Percentiles rank a stretch among this genome's conserved stretches.
These are phyloP conservation scores for Kodamaea suecica DNA, from an alignment of 1,139 yeast genomes.

Conservation along the genomic window DNA sequence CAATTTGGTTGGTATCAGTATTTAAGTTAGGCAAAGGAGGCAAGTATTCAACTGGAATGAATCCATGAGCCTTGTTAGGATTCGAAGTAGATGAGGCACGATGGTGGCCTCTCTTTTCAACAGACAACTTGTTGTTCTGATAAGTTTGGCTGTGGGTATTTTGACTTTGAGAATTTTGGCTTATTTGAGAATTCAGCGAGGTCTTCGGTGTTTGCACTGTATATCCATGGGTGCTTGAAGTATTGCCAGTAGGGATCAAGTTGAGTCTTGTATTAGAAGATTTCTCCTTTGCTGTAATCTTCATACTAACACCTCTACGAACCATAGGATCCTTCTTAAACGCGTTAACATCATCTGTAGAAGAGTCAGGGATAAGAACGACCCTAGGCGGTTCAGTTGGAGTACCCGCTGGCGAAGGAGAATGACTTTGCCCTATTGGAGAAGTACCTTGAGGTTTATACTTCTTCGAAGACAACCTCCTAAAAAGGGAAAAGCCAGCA, in stretches of 20 bases:
- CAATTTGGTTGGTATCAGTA: conserved; percentile 25
- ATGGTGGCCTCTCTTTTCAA: conserved; percentile 19
- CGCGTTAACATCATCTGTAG: conserved; percentile 16
- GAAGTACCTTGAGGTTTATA: conserved; percentile 17
- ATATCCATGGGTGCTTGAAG: conserved; percentile 11
- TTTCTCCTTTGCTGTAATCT: conserved; percentile 57
- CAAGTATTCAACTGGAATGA: conserved; percentile 45
- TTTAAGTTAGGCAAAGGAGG: conserved; percentile 50
- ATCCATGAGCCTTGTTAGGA: conserved; percentile 35
- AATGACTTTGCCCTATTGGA: conserved; percentile 12
- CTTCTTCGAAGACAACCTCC: conserved; percentile 40
- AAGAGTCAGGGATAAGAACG: conserved; percentile 17
- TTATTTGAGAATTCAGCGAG: conserved; percentile 1
- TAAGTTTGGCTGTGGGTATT: conserved; percentile 5
- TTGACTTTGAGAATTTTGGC: no score
- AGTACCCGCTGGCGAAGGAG: conserved; percentile 6
- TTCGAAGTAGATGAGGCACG: conserved; percentile 33
- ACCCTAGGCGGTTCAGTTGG: conserved; percentile 16
- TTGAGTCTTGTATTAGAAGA: conserved; percentile 30
- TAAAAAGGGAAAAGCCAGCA: conserved; percentile 32
- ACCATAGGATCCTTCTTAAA: conserved; percentile 42
- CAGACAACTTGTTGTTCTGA: conserved; percentile 3
- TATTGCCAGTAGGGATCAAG: conserved; percentile 21
- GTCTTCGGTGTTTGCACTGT: conserved; percentile 11
- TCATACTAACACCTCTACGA: conserved; percentile 62